Percentiles rank a stretch among this genome's conserved stretches.
phyloP scores from a whole-genome alignment of 2,329 filamentous ascomycete species.

The Fusarium piperis region DNA sequence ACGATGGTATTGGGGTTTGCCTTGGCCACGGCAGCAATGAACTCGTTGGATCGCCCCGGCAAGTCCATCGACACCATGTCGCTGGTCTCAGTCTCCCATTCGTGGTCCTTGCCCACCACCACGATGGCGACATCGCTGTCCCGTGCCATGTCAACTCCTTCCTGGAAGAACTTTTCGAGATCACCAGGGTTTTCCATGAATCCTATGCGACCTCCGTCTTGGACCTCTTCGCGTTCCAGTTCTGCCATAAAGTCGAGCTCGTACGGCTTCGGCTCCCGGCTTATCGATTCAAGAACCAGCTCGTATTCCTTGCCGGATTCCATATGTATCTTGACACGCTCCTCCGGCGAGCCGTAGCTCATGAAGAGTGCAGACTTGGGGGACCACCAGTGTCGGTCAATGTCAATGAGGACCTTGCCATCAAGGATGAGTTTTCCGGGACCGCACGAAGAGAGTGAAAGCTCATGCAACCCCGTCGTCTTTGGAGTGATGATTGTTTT shows the following conservation, averaged over 20 bases:
- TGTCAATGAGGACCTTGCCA: constrained; percentile 17
- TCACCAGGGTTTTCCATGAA: constrained; percentile 27
- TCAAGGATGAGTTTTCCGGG: constrained; percentile 19
- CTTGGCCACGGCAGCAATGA: constrained; percentile 6
- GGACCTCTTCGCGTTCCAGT: constrained; percentile 23
- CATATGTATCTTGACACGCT: constrained; percentile 19
- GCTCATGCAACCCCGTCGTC: constrained; percentile 15
- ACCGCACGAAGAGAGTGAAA: constrained; percentile 19
- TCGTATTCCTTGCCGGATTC: constrained; percentile 14
- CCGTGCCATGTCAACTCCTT: constrained; percentile 5
- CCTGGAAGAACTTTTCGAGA: constrained; percentile 14
- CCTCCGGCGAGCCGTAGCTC: constrained; percentile 26
- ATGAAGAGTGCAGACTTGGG: constrained; percentile 28
- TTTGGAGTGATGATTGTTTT: constrained; percentile 12
- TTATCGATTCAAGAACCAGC: constrained; percentile 18
- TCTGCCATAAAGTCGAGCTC: constrained; percentile 16
- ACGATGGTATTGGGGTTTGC: constrained; percentile 13
- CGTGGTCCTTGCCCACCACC: constrained; percentile 23
- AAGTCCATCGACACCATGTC: constrained; percentile 25
- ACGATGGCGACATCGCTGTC: constrained; percentile 15
- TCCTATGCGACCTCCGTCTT: constrained; percentile 25
- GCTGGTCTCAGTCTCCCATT: constrained; percentile 27
- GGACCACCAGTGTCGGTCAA: constrained; percentile 29
- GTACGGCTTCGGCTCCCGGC: constrained; percentile 24
- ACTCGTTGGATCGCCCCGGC: constrained; percentile 12